Base-by-base conservation (phyloP, 2,329 filamentous ascomycete species). In the Tricladium varicosporioides region DNA sequence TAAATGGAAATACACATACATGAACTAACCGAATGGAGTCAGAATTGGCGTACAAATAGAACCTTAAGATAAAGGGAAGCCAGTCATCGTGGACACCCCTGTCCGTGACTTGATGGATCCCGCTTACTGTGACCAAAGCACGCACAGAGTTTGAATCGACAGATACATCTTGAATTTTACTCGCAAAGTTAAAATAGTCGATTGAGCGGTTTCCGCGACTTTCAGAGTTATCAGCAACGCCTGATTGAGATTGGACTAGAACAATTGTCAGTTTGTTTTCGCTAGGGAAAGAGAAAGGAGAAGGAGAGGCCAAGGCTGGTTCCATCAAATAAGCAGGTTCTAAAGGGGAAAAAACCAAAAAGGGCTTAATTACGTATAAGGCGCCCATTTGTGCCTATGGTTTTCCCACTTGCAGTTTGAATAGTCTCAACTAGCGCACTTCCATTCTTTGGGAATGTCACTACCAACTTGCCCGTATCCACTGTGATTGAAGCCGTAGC, bases 21-120 rank as follows among this genome's bases (percentile, higher is more conserved):
- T 86, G 83, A 0, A 84, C 71, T 0, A 82, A 70, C 36, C 76
- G 75, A 44, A 86, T 78, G 0, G 79, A 75, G 46, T 82, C 77
- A 0, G 83, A 84, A 59, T 80, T 74, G 31, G 78, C 74, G 63
- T 85, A 85, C 0, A 86, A 69, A 57, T 86, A 86, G 61, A 85
- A 84, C 1, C 83, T 76, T 1, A 83, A 62, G 2, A 74, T 73
- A 60, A 81, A 86, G 0, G 78, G 80, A 1, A 85, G 71, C 80
- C 79, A 84, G 14, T 77, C 71, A 1, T 69, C 71, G 53, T 78
- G 76, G 5, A 67, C 61, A 1, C 69, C 61, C 8, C 69, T 66
- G 16, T 65, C 59, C 52, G 57, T 63, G 1, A 71, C 62, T 11
- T 72, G 49, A 43, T 60, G 58, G n/a, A 48, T 60, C 15, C 62